Conservation (phyloP, 306 rosid genomes). For the Astragalus membranaceus region DNA sequence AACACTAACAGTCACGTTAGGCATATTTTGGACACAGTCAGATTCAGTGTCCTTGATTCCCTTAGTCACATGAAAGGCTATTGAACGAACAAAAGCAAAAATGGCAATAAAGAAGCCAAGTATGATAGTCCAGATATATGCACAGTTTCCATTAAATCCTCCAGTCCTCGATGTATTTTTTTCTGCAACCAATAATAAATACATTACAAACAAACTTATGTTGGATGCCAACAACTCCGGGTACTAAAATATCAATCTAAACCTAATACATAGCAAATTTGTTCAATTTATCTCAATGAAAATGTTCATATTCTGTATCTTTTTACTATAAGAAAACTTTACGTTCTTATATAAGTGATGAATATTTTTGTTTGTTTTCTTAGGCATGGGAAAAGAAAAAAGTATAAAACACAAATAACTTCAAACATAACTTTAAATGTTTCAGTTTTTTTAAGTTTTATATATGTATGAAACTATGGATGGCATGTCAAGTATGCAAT, state of each 20-base stretch:
- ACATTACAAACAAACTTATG: conserved; percentile 6
- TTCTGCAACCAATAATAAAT: conserved; percentile 41
- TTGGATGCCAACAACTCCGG: not conserved
- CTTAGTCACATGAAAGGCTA: conserved; percentile 26
- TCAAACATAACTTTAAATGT: not conserved
- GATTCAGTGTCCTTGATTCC: conserved; percentile 19
- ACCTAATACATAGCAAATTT: not conserved
- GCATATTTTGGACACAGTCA: conserved; percentile 22
- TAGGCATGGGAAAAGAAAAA: not conserved
- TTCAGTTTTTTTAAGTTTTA: not conserved
- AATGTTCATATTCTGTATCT: not conserved
- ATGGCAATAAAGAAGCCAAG: conserved; percentile 54
- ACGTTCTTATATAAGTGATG: not conserved
- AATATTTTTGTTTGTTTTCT: not conserved
- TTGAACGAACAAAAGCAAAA: conserved; percentile 32
- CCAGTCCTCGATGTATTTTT: conserved; percentile 19
- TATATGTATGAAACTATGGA: not conserved
- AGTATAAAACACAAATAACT: not conserved
- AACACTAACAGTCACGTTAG: conserved; percentile 9
- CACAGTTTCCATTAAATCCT: conserved; percentile 24
- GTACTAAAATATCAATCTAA: conserved; percentile 2
- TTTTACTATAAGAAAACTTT: not conserved
- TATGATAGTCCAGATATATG: conserved; percentile 40
- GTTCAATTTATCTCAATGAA: not conserved
- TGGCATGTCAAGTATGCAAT: not conserved